A percentile compares a stretch with the other conserved stretches of the same genome.
phyloP scores from a whole-genome alignment of 2,329 filamentous ascomycete genomes.

The Trichoderma lentiforme region DNA sequence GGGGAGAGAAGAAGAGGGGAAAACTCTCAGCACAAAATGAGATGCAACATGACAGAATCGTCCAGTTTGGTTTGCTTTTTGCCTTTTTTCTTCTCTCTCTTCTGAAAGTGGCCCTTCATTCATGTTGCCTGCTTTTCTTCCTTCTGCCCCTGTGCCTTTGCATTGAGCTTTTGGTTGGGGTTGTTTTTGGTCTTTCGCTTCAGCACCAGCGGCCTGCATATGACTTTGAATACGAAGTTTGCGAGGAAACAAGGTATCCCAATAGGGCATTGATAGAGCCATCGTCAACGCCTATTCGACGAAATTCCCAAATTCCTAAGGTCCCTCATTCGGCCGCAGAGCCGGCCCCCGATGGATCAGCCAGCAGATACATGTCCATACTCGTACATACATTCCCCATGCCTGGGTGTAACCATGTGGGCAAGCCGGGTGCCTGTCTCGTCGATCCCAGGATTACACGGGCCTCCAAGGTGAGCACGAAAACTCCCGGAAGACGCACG shows the following conservation, averaged over 20 bases:
- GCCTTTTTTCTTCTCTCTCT: not conserved
- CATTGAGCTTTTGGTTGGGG: not conserved
- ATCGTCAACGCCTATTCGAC: not conserved
- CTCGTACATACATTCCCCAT: not conserved
- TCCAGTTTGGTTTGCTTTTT: not conserved
- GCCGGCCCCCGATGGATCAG: not conserved
- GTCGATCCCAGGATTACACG: not conserved
- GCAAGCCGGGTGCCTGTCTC: not conserved
- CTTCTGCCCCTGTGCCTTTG: not conserved
- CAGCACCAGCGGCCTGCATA: not conserved
- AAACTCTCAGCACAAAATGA: not conserved
- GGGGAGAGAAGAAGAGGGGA: not conserved
- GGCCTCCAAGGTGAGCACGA: not conserved
- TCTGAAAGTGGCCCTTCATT: not conserved
- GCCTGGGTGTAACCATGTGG: not conserved
- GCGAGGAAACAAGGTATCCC: not conserved
- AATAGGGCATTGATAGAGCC: not conserved
- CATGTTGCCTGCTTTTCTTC: not conserved
- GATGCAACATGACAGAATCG: not conserved
- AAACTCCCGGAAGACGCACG: not conserved
- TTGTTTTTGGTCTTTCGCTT: not conserved
- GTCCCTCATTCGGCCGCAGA: not conserved
- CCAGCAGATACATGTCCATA: not conserved
- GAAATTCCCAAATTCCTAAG: not conserved
- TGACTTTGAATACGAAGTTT: not conserved